Percentiles rank a stretch among this genome's conserved stretches.
phyloP scores from a whole-genome alignment of 805 yeast species.

The Saccharomyces cerevisiae region DNA sequence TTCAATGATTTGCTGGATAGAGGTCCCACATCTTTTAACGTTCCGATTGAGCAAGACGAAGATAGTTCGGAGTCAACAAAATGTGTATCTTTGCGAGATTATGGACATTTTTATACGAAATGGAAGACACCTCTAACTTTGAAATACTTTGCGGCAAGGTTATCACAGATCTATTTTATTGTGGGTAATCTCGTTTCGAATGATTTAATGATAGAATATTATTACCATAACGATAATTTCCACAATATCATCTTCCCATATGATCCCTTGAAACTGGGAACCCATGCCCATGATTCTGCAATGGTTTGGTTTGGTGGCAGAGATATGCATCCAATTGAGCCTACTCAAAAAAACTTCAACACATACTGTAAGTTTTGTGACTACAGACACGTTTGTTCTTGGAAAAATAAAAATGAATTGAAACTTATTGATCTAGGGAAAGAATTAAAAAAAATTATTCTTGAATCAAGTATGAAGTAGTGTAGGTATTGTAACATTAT shows the following conservation, averaged over 20 bases:
- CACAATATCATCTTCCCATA: slow-evolving; percentile 35
- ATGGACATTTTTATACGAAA: slow-evolving; percentile 26
- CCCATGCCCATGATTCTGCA: slow-evolving; percentile 31
- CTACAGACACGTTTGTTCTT: slow-evolving; percentile 38
- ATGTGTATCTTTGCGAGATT: slow-evolving; percentile 9
- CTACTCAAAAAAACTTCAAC: slow-evolving; percentile 29
- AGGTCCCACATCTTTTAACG: neutral
- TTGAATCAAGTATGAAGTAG: neutral
- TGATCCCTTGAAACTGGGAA: slow-evolving; percentile 26
- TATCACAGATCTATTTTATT: slow-evolving; percentile 36
- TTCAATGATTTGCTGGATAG: neutral
- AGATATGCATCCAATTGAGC: slow-evolving; percentile 37
- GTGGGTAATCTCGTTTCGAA: slow-evolving; percentile 30
- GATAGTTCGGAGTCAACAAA: neutral
- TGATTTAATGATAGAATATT: slow-evolving; percentile 44
- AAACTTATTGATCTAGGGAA: slow-evolving; percentile 9
- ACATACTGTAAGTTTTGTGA: slow-evolving; percentile 49
- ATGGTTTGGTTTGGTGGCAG: slow-evolving; percentile 55
- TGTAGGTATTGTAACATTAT: neutral
- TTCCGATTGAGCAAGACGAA: neutral
- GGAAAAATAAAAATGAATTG: slow-evolving; percentile 28
- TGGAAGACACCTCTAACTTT: slow-evolving; percentile 54
- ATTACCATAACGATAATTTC: slow-evolving; percentile 38
- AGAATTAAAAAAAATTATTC: slow-evolving; percentile 5
- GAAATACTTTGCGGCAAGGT: slow-evolving; percentile 46